A percentile compares a stretch with the other conserved stretches of the same genome.
Evolutionary conservation across 768 basidiomycete genomes (phyloP).

Genomic region (Cystofilobasidium capitatum): DNA sequence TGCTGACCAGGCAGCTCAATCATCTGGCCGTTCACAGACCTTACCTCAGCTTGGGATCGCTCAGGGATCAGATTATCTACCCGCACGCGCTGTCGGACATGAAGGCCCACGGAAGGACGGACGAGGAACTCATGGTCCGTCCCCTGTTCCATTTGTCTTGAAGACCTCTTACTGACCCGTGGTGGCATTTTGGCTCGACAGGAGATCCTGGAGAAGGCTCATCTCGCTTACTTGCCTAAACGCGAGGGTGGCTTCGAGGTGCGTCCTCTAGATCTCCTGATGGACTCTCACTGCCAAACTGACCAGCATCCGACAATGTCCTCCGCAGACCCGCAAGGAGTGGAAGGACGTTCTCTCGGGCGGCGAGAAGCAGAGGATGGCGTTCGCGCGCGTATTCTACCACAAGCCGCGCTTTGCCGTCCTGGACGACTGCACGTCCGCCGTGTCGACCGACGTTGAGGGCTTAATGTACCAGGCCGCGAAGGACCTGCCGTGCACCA

Average conservation of each 20-base stretch:
- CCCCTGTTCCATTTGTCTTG: not conserved
- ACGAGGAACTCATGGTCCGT: slow-evolving; percentile 53
- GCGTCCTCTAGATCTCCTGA: not conserved
- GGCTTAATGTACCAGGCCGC: slow-evolving; percentile 90
- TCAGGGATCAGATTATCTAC: slow-evolving; percentile 61
- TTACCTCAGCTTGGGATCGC: slow-evolving; percentile 78
- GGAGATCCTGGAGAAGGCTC: slow-evolving; percentile 65
- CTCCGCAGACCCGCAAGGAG: slow-evolving; percentile 65
- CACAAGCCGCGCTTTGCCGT: slow-evolving; percentile 37
- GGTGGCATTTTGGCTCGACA: too few species aligned
- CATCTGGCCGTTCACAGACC: slow-evolving; percentile 44
- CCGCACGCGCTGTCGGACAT: slow-evolving; percentile 75
- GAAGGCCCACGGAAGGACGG: slow-evolving; percentile 51
- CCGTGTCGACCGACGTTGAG: slow-evolving; percentile 92
- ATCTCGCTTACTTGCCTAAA: slow-evolving; percentile 70
- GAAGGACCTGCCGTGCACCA: slow-evolving; percentile 76
- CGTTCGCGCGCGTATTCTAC: slow-evolving; percentile 74
- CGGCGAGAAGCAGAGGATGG: slow-evolving; percentile 95
- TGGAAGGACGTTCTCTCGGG: slow-evolving; percentile 53
- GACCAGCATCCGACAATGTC: not conserved
- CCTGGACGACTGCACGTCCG: slow-evolving; percentile 75
- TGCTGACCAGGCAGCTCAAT: not conserved
- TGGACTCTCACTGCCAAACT: not conserved
- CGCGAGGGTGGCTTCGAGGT: slow-evolving; percentile 73
- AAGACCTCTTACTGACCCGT: not conserved